Base-by-base conservation (phyloP, 139 green algal species). In the Nannochloris sp. region DNA sequence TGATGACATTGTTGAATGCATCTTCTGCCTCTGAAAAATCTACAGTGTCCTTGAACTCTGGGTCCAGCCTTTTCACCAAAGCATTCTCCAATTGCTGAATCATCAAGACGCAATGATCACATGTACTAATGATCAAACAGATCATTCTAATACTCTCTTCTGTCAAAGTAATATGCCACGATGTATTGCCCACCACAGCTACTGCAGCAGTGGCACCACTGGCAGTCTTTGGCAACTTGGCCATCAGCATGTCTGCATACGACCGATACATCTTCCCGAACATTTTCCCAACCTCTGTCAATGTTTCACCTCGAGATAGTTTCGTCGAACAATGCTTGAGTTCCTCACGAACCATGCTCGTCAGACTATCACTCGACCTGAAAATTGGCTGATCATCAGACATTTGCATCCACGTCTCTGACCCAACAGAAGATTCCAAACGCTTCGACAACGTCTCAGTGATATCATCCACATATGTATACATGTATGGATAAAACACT, bases 31-130 rank as follows among this genome's bases (percentile, higher is more conserved):
- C 79, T 9, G 53, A 53, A 48, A 95, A 76, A 74, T 95, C 87
- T 30, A 96, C 64, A 48, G 80, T 48, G 30, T 56, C 23, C 29
- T 2, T 25, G 5, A 23, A 17, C 4, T 84, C 76, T 44, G 82
- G 79, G 14, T 80, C 71, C 56, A 95, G 77, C 28, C 72, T 78
- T 12, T 75, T 73, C 0, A 69, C 79, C 11, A 93, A 65, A 4
- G 62, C 76, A 49, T 89, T 76, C 1, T 57, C 78, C 61, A 88
- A 67, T n/a, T 68, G 73, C 8, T 58, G 48, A 25, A 85, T 69
- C 12, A 87, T 89, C 33, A 87, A 80, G 16, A 73, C 60, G 82
- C 92, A 98, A 74, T 96, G 95, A 67, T 97, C 91, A 1, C 86
- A 82, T 5, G 91, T 97, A 72, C 84, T 86, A 59, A 97, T 75